Base-by-base conservation (phyloP, 1,284 basidiomycete genomes). In the Trametes versicolor region DNA sequence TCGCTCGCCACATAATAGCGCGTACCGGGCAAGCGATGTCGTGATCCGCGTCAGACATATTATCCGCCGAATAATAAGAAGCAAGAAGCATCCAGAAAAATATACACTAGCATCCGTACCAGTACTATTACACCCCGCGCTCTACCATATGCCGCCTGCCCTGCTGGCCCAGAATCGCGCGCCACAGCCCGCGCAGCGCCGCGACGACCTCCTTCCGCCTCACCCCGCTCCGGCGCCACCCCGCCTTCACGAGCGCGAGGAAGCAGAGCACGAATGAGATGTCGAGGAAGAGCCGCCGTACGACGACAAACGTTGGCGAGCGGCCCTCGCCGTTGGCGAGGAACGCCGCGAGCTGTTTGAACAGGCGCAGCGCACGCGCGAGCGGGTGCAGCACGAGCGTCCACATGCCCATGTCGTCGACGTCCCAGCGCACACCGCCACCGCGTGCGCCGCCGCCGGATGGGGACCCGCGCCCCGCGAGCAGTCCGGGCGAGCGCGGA, bases 321-420 rank as follows among this genome's bases (percentile, higher is more conserved):
- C 86, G 82, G 67, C 82, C 80, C 68, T 86, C 85, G 71, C 83
- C 82, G 68, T 78, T 78, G 29, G 84, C 80, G 68, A 93, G 84
- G 76, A 92, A 90, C 32, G 77, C 71, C 9, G 84, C 73, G 47
- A 90, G 70, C 48, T 82, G 78, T 49, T 80, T 82, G 52, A 91
- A 68, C 41, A 76, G 74, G 10, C 80, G 79, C 12, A 88, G 68
- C 21, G 84, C 81, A 36, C 81, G 81, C 29, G 84, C 77, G 21
- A 92, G 64, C 10, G 92, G 92, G 62, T 83, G 85, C 15, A 92
- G 77, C n/a, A 92, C 79, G 47, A 90, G 71, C 12, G 92, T 86
- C 93, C 93, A 94, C 80, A 94, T 83, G 49, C 93, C 93, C 74
- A 94, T 82, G 71, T 93, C 90, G 57, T 91, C 85, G 13, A 89